phyloP scores from a whole-genome alignment of 2,329 filamentous ascomycete species.

The Penicillium occitanis region DNA sequence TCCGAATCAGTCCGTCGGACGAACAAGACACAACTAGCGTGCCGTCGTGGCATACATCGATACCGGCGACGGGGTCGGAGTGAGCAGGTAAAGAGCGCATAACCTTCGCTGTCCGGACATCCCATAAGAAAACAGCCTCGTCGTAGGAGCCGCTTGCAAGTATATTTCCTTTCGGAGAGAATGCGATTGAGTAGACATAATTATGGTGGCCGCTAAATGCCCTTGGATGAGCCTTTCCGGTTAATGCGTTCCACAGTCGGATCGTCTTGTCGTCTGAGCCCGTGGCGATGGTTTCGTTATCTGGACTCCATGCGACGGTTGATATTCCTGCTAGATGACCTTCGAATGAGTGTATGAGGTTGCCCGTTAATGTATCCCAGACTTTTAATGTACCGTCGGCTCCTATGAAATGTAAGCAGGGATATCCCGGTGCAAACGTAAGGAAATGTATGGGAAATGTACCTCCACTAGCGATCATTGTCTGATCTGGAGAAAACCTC shows the following conservation, averaged over 20 bases:
- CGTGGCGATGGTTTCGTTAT: conserved; percentile 81
- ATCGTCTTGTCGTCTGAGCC: conserved; percentile 97
- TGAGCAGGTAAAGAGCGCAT: conserved; percentile 93
- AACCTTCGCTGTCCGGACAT: conserved; percentile 79
- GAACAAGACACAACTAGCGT: conserved; percentile 90
- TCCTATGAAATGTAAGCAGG: conserved; percentile 43
- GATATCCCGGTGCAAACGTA: background rate
- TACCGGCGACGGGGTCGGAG: conserved; percentile 88
- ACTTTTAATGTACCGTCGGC: conserved; percentile 89
- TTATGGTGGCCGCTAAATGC: conserved; percentile 85
- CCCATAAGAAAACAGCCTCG: conserved; percentile 96
- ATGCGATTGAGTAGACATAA: conserved; percentile 90
- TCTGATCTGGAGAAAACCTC: conserved; percentile 85
- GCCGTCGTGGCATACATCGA: conserved; percentile 90
- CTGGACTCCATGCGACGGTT: conserved; percentile 90
- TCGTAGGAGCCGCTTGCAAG: conserved; percentile 94
- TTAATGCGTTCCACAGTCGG: conserved; percentile 76
- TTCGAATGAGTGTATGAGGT: conserved; percentile 81
- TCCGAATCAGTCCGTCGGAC: conserved; percentile 84
- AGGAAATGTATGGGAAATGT: conserved; percentile 28
- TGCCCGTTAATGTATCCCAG: conserved; percentile 78
- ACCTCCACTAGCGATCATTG: conserved; percentile 84
- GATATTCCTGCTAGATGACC: conserved; percentile 92
- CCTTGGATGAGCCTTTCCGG: conserved; percentile 59
- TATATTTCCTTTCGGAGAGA: conserved; percentile 98